Conservation (phyloP, 2,329 filamentous ascomycete species). For the Aureobasidium leucospermi region DNA sequence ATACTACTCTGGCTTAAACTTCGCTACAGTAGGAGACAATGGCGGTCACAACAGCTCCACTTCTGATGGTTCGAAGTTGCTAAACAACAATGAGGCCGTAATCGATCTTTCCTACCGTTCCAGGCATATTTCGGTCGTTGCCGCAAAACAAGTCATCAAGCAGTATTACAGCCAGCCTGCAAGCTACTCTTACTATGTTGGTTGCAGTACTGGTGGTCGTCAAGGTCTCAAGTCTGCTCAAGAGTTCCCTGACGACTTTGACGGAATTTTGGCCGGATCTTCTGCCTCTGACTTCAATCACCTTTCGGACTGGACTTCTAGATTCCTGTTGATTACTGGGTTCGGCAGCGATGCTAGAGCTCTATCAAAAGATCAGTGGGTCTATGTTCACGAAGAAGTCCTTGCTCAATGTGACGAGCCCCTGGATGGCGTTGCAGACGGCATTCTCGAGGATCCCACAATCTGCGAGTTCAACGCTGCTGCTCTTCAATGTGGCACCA, state of each 20-base stretch:
- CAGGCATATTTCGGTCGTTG: constrained; percentile 25
- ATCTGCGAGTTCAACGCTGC: constrained; percentile 37
- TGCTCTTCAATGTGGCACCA: constrained; percentile 31
- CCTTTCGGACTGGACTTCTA: constrained; percentile 37
- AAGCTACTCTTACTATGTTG: constrained; percentile 40
- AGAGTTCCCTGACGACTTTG: constrained; percentile 41
- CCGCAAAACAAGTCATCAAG: constrained; percentile 27
- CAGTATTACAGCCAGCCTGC: constrained; percentile 33
- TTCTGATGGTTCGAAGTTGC: constrained; percentile 22
- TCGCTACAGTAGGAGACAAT: constrained; percentile 29
- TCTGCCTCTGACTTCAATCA: constrained; percentile 39
- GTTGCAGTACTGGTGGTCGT: constrained; percentile 43
- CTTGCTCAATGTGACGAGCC: constrained; percentile 44
- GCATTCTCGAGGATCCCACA: constrained; percentile 40
- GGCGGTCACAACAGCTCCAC: constrained; percentile 27
- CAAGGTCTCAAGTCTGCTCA: constrained; percentile 41
- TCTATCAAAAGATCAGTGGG: constrained; percentile 35
- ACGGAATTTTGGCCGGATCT: constrained; percentile 38
- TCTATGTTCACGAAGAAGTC: constrained; percentile 36
- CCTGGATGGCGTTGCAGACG: constrained; percentile 43
- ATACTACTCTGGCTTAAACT: constrained; percentile 23
- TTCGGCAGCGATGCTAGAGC: constrained; percentile 34
- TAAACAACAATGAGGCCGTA: constrained; percentile 25
- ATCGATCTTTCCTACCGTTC: constrained; percentile 28
- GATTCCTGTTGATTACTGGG: constrained; percentile 37